Base-by-base conservation (phyloP, 208 protist genomes). In the Acanthamoeba triangularis region DNA sequence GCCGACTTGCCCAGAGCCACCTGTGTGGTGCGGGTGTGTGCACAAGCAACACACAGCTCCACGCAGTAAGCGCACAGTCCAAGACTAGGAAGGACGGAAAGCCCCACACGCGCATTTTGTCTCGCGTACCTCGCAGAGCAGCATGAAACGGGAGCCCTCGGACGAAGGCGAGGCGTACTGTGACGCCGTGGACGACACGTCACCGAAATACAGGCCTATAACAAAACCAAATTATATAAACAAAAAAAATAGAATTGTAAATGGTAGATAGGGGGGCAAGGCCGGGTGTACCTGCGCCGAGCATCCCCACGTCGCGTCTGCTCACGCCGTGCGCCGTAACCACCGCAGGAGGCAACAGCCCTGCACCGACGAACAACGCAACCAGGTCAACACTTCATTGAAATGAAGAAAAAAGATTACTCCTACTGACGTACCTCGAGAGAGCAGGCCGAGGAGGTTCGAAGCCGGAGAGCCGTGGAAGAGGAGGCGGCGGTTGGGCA, bases 401-500 rank as follows among this genome's bases (percentile, higher is more conserved):
- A 47, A 47, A 10, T 49, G 1, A 59, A 87, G 78, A 87, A 61
- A 28, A 61, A 16, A 5, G 56, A 25, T 13, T 0, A 61, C 3
- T 23, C 3, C 18, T 30, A 5, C 8, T 52, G 74, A 49, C 25
- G 25, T 16, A 69, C 47, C 47, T 14, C 82, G 47, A 14, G 82
- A 90, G 52, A 90, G 56, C 16, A 90, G n/a, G 33, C 82, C 82
- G 28, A 90, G n/a, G 10, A 90, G 47, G 54, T 90, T 90, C 33
- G 52, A 47, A 16, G 56, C 82, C 16, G 47, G 47, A 41, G 82
- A 90, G 30, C 82, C 82, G 20, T 90, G 82, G 7, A 90, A 90
- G 14, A 90, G 56, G 33, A 67, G 56, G 18, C 54, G 82, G 18
- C 54, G 82, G 54, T 90, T 90, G 52, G 82, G 56, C 52, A 90